Evolutionary conservation across 2,329 filamentous ascomycete genomes (phyloP).

Genomic region (Fusarium acutatum): DNA sequence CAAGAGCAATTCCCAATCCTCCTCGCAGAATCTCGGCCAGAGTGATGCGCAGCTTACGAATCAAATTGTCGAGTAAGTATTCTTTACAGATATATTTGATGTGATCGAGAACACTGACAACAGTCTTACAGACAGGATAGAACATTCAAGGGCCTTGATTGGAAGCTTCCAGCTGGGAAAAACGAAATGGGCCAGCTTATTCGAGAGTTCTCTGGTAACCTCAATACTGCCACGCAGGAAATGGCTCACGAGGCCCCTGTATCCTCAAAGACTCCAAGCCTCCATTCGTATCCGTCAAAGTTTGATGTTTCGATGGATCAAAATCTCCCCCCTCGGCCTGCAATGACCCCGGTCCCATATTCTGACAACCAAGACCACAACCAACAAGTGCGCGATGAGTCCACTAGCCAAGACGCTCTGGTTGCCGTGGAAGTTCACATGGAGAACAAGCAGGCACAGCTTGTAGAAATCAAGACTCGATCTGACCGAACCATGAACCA

Average conservation of each 20-base stretch:
- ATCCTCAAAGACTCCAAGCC: background rate
- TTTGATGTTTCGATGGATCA: conserved; percentile 45
- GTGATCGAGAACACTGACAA: background rate
- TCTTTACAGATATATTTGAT: background rate
- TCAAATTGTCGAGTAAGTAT: conserved; percentile 5
- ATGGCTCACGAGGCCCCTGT: no score
- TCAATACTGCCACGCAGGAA: background rate
- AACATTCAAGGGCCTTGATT: conserved; percentile 3
- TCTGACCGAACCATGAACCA: background rate
- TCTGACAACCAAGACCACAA: background rate
- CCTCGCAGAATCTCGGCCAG: background rate
- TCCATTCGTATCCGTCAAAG: conserved; percentile 7
- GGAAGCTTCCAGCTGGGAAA: conserved; percentile 3
- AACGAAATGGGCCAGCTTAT: conserved; percentile 6
- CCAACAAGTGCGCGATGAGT: background rate
- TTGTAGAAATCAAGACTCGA: background rate
- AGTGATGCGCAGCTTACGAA: background rate
- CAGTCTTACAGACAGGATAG: background rate
- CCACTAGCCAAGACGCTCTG: background rate
- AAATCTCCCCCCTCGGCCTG: background rate
- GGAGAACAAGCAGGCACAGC: background rate
- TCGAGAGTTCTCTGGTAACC: background rate
- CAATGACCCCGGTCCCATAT: background rate
- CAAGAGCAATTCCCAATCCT: background rate
- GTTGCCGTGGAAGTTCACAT: background rate